These are phyloP conservation scores for Cercis canadensis DNA, from an alignment of 306 rosid genomes.

Conservation along the genomic window DNA sequence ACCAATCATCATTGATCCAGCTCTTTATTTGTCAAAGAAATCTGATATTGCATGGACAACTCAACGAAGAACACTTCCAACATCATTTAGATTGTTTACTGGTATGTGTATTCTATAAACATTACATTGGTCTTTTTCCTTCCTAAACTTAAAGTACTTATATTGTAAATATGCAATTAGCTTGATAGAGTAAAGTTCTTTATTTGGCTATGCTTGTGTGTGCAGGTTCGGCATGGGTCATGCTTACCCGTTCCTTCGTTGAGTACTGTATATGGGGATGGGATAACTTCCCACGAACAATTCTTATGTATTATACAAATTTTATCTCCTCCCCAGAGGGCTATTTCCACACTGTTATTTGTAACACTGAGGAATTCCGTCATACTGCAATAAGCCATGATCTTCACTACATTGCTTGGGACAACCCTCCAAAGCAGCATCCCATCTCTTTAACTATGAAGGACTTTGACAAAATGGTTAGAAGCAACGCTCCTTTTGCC, in stretches of 20 bases:
- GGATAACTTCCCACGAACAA: conserved; percentile 93
- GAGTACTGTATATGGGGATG: conserved; percentile 98
- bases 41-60: conserved; percentile 81
- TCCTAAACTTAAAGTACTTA: neutral
- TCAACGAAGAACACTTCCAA: conserved; percentile 88
- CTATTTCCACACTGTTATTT: conserved; percentile 87
- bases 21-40: conserved; percentile 63
- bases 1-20: conserved; percentile 76
- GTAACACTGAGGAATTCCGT: conserved; percentile 71
- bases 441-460: conserved; percentile 72
- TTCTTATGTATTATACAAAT: conserved; percentile 88
- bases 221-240: conserved; percentile 97
- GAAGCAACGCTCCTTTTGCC: conserved; percentile 88
- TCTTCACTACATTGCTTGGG: conserved; percentile 99
- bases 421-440: conserved; percentile 97
- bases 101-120: conserved; percentile 48
- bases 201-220: conserved; percentile 35
- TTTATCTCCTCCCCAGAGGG: conserved; percentile 93
- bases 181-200: conserved; percentile 8
- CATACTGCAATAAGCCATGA: conserved; percentile 81
- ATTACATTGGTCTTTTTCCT: conserved; percentile 5
- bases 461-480: conserved; percentile 82
- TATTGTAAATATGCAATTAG: conserved; percentile 16
- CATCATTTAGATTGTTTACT: conserved; percentile 70
- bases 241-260: conserved; percentile 75